Evolutionary conservation across 2,329 filamentous ascomycete genomes (phyloP), one percentile per base, ranked within the genome.

Genomic region (Sarocladium oryzae): DNA sequence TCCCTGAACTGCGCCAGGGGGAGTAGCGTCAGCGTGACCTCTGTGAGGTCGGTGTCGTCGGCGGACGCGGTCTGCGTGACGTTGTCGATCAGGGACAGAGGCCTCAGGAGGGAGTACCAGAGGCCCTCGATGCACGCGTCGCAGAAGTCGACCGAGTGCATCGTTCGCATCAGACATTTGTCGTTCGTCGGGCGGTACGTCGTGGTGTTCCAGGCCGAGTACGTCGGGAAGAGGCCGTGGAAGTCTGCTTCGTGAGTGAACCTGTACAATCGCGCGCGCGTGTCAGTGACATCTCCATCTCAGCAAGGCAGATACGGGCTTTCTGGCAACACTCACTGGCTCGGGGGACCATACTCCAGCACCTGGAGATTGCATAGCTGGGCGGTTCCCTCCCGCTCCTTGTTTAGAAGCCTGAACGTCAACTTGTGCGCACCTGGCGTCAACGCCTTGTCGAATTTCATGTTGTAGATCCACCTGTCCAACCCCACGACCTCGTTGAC

Each of bases 131-230:
- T 58, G 45, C 62, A 64, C 26, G 60, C 61, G 37, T 56, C 43
- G 55, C 62, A 64, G 46, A 63, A 64, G 51, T 63, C 51, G 2
- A 53, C 54, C 2, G 60, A 60, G 52, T 63, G 61, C 43, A 60
- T 61, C 32, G 55, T 53, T 7, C 61, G 58, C 62, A 63, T 63
- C 7, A 61, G 53, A 51, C 62, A 63, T 23, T 56, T 52, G 28
- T 63, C 57, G 45, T 64, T 63, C 2, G 62, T 64, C 0, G 62
- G 61, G 37, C 62, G 60, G 51, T 63, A 64, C n/a, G 57, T 61
- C 3, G 62, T 64, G 21, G 10, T 26, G 49, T 64, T 64, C 2
- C 8, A 43, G 13, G 52, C 54, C 2, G 58, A 61, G 54, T 62
- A 63, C 56, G 61, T 64, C 1, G 61, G 61, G 50, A 59, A 64